Conservation (phyloP, 2,329 filamentous ascomycete genomes). For the Exophiala oligosperma region DNA sequence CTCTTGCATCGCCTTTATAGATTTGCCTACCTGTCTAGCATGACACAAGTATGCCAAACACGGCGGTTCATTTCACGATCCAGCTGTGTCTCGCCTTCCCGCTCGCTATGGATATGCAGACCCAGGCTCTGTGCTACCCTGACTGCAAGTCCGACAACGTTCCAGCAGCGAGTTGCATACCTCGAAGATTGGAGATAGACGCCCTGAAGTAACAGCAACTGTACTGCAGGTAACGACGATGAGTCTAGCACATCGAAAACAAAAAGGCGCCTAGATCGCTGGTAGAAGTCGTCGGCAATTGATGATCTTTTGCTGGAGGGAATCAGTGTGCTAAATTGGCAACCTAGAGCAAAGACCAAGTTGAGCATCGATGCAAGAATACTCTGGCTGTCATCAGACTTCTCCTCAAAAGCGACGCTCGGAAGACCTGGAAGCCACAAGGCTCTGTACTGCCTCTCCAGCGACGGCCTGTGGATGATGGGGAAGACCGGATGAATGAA, state of each 20-base stretch:
- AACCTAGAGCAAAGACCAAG: slow-evolving; percentile 48
- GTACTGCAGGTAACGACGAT: slow-evolving; percentile 46
- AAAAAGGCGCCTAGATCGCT: slow-evolving; percentile 44
- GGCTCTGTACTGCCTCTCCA: slow-evolving; percentile 42
- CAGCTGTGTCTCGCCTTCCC: slow-evolving; percentile 2
- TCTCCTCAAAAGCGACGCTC: background rate
- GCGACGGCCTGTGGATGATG: slow-evolving; percentile 42
- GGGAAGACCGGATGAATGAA: slow-evolving; percentile 50
- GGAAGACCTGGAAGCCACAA: slow-evolving; percentile 37
- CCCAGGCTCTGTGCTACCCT: slow-evolving; percentile 50
- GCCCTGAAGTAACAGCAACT: slow-evolving; percentile 49
- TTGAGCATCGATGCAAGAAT: slow-evolving; percentile 48
- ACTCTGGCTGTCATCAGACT: slow-evolving; percentile 43
- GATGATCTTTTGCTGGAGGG: slow-evolving; percentile 40
- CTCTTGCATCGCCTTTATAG: background rate
- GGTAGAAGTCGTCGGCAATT: slow-evolving; percentile 45
- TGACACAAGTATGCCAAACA: slow-evolving; percentile 39
- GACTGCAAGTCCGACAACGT: slow-evolving; percentile 48
- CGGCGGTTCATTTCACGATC: slow-evolving; percentile 29
- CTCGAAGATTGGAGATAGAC: slow-evolving; percentile 53
- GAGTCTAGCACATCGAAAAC: slow-evolving; percentile 42
- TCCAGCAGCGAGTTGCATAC: slow-evolving; percentile 51
- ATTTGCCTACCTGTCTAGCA: slow-evolving; percentile 32
- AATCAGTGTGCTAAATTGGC: slow-evolving; percentile 46
- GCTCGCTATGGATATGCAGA: slow-evolving; percentile 36